Conservation (phyloP, 495 filamentous ascomycete genomes). For the Trichoderma gamsii region DNA sequence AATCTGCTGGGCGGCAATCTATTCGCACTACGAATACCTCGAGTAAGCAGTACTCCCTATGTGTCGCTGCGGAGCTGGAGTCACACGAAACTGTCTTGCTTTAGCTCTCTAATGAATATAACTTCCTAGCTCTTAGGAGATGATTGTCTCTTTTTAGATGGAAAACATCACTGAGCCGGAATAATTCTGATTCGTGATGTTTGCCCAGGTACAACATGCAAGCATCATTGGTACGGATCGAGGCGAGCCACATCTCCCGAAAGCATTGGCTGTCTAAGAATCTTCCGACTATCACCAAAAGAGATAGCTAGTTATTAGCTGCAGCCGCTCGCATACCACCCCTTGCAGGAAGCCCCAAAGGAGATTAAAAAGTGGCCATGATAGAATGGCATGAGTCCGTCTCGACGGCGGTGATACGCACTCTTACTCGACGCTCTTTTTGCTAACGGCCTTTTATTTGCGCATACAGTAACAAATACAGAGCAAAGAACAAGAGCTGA, state of each 20-base stretch:
- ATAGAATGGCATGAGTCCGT: not conserved
- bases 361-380: not conserved
- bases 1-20: not conserved
- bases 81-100: constrained; percentile 6
- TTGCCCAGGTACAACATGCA: not conserved
- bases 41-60: not conserved
- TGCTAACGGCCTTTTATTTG: not conserved
- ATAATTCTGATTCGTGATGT: not conserved
- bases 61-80: not conserved
- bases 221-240: not conserved
- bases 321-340: not conserved
- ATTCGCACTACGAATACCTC: not conserved
- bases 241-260: not conserved
- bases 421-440: not conserved
- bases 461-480: no score
- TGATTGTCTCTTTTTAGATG: not conserved
- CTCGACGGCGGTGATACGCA: not conserved
- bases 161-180: not conserved
- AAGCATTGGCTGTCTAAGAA: not conserved
- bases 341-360: not conserved
- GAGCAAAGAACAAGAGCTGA: not conserved
- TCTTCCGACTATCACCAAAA: not conserved
- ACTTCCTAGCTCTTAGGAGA: not conserved
- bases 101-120: not conserved
- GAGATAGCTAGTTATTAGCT: not conserved